Conservation (phyloP, 495 filamentous ascomycete species). For the Penicillium egyptiacum region DNA sequence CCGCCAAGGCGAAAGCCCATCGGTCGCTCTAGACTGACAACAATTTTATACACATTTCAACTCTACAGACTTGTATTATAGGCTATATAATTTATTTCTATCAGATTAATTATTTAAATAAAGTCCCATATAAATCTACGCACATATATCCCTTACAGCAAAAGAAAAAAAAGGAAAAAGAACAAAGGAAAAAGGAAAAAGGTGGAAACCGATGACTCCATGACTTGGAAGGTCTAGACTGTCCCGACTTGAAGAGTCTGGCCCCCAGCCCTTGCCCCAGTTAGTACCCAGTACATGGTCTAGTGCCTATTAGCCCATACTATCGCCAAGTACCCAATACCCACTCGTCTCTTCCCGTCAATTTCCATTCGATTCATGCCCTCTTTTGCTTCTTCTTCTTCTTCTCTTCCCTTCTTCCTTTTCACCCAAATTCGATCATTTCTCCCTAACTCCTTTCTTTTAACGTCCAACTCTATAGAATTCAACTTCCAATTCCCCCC, state of each 20-base stretch:
- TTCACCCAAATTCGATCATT: slow-evolving; percentile 10
- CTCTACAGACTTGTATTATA: not conserved
- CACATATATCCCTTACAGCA: slow-evolving; percentile 5
- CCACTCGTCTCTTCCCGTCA: slow-evolving; percentile 15
- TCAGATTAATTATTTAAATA: not conserved
- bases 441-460: slow-evolving; percentile 6
- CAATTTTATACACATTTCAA: slow-evolving; percentile 15
- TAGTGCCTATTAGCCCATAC: slow-evolving; percentile 7
- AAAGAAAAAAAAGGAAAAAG: not conserved
- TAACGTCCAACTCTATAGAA: slow-evolving; percentile 2
- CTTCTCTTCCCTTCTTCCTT: slow-evolving; percentile 16
- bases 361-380: slow-evolving; percentile 20
- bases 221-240: slow-evolving; percentile 28
- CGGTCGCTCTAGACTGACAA: slow-evolving; percentile 23
- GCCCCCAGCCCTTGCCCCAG: slow-evolving; percentile 13
- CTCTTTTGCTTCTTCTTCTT: slow-evolving; percentile 15
- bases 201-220: slow-evolving; percentile 29
- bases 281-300: slow-evolving; percentile 20
- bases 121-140: too few species aligned
- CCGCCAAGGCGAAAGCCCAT: slow-evolving; percentile 12
- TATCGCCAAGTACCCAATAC: slow-evolving; percentile 22
- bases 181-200: not conserved
- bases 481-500: not conserved
- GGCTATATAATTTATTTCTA: not conserved
- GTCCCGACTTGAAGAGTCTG: slow-evolving; percentile 17